Evolutionary conservation across 768 basidiomycete genomes (phyloP).

Genomic region (Lyophyllum decastes): DNA sequence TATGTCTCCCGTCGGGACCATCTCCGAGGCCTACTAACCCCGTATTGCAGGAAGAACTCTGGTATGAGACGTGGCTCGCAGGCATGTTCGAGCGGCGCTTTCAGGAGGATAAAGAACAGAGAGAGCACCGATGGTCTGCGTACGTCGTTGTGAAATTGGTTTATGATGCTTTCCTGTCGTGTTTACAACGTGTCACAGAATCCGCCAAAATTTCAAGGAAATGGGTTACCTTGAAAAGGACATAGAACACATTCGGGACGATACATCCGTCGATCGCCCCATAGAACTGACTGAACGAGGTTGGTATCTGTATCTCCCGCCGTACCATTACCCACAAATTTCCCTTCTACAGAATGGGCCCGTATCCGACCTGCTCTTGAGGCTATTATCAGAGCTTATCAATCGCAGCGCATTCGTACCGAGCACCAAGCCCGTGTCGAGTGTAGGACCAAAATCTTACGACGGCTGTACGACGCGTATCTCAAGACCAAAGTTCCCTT

Average conservation of each 20-base stretch:
- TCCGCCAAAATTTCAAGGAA: conserved; percentile 14
- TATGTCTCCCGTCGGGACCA: neutral
- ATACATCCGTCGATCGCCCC: neutral
- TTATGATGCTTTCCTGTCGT: too few species aligned
- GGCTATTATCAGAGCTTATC: conserved; percentile 1
- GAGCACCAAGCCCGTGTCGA: conserved; percentile 9
- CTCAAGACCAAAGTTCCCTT: conserved; percentile 20
- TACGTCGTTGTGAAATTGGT: too few species aligned
- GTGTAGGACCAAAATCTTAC: conserved; percentile 5
- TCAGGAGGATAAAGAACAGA: neutral
- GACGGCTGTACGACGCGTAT: conserved; percentile 19
- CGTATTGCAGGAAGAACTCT: neutral
- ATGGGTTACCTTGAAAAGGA: conserved; percentile 21
- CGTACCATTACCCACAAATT: too few species aligned
- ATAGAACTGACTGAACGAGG: conserved; percentile 27
- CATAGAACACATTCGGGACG: neutral
- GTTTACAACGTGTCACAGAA: too few species aligned
- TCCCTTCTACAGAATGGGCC: conserved; percentile 25
- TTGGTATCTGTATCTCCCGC: conserved; percentile 16
- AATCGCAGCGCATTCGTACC: conserved; percentile 1
- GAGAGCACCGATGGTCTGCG: neutral
- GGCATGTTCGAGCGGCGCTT: neutral
- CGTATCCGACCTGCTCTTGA: conserved; percentile 22
- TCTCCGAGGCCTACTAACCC: neutral
- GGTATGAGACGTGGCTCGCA: neutral